Evolutionary conservation across 768 basidiomycete species (phyloP).

Genomic region (Clitopilus passeckerianus): DNA sequence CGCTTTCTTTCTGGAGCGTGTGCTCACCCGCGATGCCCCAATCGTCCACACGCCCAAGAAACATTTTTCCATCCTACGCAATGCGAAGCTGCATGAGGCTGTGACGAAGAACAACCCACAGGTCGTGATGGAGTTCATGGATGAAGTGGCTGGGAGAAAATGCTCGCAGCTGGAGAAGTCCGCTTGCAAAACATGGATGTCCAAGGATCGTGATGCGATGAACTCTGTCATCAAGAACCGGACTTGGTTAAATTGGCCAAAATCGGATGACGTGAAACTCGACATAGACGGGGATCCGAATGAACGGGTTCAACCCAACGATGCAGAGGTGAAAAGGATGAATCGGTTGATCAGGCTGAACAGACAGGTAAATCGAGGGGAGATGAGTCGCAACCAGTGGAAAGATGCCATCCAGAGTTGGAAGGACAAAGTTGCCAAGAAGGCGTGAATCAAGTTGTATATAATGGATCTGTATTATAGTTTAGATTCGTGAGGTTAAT

Average conservation of each 20-base stretch:
- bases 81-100: slow-evolving; percentile 16
- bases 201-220: background rate
- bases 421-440: background rate
- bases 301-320: background rate
- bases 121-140: slow-evolving; percentile 17
- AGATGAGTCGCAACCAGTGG: background rate
- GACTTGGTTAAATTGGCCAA: background rate
- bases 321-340: background rate
- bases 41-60: slow-evolving; percentile 8
- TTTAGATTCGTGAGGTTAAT: no score
- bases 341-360: background rate
- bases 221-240: background rate
- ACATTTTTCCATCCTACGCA: slow-evolving; percentile 24
- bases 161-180: slow-evolving; percentile 14
- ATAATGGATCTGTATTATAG: background rate
- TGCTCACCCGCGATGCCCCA: slow-evolving; percentile 9
- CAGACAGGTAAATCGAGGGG: background rate
- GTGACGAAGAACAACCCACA: slow-evolving; percentile 7
- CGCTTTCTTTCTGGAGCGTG: slow-evolving; percentile 18
- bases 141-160: slow-evolving; percentile 19
- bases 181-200: background rate
- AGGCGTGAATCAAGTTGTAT: background rate
- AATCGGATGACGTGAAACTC: background rate
- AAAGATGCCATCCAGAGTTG: background rate
- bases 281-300: background rate